Conservation (phyloP, 805 yeast genomes). For the Metschnikowia gruessii region DNA sequence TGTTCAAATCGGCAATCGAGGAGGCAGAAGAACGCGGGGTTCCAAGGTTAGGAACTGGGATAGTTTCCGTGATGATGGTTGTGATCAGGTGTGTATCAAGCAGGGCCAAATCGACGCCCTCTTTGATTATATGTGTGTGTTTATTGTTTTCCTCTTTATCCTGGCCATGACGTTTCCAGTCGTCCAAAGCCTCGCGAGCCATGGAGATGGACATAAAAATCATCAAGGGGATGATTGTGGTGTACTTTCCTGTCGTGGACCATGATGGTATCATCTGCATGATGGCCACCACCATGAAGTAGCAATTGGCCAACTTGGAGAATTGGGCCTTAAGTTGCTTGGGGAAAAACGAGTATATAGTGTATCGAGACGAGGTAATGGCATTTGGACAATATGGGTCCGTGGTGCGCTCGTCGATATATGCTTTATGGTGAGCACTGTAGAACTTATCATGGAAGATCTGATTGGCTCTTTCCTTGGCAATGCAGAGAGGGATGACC, state of each 20-base stretch:
- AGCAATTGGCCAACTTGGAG: slow-evolving; percentile 87
- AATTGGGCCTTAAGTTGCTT: slow-evolving; percentile 88
- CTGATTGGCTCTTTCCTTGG: slow-evolving; percentile 33
- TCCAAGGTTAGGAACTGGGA: slow-evolving; percentile 18
- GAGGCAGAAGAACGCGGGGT: slow-evolving; percentile 1
- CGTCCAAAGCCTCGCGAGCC: slow-evolving; percentile 91
- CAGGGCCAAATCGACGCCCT: slow-evolving; percentile 27
- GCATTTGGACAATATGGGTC: slow-evolving; percentile 61
- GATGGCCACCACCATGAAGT: slow-evolving; percentile 85
- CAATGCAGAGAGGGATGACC: slow-evolving; percentile 61
- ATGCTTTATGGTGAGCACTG: slow-evolving; percentile 23
- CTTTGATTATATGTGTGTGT: slow-evolving; percentile 30
- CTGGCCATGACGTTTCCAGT: slow-evolving; percentile 78
- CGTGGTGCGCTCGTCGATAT: slow-evolving; percentile 68
- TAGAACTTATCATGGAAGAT: slow-evolving; percentile 31
- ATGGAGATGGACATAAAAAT: slow-evolving; percentile 87
- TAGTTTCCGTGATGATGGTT: slow-evolving; percentile 40
- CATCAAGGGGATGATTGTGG: slow-evolving; percentile 86
- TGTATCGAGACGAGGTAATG: slow-evolving; percentile 86
- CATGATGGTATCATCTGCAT: slow-evolving; percentile 95
- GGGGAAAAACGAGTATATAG: slow-evolving; percentile 77
- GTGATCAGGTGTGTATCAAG: slow-evolving; percentile 38
- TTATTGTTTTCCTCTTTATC: slow-evolving; percentile 79
- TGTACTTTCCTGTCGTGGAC: slow-evolving; percentile 95
- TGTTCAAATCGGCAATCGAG: slow-evolving; percentile 5